Percentiles rank a stretch among this genome's conserved stretches.
Conservation (phyloP, 228 moss, liverwort and hornwort species). For the Sphagnum magellanicum region DNA sequence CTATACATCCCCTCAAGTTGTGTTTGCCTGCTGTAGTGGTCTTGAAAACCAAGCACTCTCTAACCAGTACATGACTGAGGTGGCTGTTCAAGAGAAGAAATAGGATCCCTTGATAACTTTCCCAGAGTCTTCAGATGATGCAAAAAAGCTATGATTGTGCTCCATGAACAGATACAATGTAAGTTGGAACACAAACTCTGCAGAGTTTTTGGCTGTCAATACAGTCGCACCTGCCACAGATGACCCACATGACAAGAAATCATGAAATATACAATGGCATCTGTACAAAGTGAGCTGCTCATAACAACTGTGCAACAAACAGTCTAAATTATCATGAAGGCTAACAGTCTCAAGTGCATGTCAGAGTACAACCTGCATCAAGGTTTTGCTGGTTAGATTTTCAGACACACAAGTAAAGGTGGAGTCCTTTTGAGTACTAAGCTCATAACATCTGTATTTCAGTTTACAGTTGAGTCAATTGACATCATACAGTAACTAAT, state of each 20-base stretch:
- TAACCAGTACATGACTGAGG: neutral
- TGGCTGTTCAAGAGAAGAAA: neutral
- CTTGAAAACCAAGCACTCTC: neutral
- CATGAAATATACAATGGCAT: neutral
- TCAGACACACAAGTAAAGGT: too few relatives aligned
- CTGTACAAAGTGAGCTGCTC: too few relatives aligned
- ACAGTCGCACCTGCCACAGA: conserved; percentile 8
- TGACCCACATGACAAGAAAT: neutral
- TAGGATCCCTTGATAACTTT: neutral
- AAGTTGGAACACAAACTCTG: too few relatives aligned
- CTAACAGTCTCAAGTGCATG: neutral
- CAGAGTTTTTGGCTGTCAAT: neutral
- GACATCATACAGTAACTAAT: neutral
- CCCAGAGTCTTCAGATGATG: neutral
- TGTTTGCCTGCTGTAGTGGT: too few relatives aligned
- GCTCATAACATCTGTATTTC: too few relatives aligned
- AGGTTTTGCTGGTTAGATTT: neutral
- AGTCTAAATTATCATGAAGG: neutral
- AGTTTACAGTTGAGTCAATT: neutral
- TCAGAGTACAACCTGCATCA: neutral
- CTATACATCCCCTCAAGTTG: too few relatives aligned
- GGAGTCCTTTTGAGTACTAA: too few relatives aligned
- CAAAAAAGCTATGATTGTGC: neutral
- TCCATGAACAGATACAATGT: neutral
- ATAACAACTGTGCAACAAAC: neutral